Evolutionary conservation across 371 early-diverging fungal genomes (phyloP).

Genomic region (Mortierella sp.): DNA sequence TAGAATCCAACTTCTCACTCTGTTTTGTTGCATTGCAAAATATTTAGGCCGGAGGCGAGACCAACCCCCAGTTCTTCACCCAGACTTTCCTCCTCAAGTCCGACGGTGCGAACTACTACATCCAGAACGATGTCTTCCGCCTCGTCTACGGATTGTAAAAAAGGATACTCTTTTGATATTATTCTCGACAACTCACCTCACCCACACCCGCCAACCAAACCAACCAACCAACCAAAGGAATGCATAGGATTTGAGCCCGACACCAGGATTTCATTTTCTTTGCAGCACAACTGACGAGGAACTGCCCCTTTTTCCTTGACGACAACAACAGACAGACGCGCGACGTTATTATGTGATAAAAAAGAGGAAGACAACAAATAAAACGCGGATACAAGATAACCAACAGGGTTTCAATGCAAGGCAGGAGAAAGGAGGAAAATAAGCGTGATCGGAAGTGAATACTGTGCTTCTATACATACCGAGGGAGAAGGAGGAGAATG

Average conservation of each 20-base stretch:
- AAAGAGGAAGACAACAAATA: neutral
- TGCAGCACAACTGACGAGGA: neutral
- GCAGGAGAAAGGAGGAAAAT: neutral
- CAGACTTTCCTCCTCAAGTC: conserved; percentile 88
- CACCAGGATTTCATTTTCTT: neutral
- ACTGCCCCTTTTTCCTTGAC: neutral
- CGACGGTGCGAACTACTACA: conserved; percentile 71
- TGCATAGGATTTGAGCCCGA: neutral
- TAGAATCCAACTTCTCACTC: too few relatives aligned
- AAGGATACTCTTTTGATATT: too few relatives aligned
- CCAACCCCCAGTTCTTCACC: conserved; percentile 81
- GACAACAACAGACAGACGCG: neutral
- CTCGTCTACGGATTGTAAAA: conserved; percentile 65
- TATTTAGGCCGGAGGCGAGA: conserved; percentile 84
- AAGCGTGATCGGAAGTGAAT: neutral
- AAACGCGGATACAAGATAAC: conserved; percentile 4
- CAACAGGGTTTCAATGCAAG: neutral
- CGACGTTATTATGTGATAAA: neutral
- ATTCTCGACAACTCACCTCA: neutral
- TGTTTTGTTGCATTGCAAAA: too few relatives aligned
- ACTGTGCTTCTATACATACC: neutral
- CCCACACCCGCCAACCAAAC: neutral
- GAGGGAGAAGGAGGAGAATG: too few relatives aligned
- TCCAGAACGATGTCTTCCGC: conserved; percentile 89
- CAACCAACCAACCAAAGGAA: neutral